Evolutionary conservation across 164 flowering plant species (phyloP).

Genomic region (Aristolochia californica): DNA sequence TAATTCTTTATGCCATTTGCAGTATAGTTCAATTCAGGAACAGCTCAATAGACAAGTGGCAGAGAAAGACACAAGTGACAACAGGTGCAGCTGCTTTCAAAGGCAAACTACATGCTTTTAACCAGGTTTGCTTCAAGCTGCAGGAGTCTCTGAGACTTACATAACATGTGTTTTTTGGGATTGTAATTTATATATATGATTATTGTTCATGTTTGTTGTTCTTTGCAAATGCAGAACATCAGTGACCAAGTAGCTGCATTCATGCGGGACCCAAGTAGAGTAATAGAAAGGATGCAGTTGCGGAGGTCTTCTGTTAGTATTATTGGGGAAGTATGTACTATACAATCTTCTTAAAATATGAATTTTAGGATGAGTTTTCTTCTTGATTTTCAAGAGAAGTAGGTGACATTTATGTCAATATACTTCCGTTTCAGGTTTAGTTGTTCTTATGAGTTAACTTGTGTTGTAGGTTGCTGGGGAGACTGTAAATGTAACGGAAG

Average conservation of each 20-base stretch:
- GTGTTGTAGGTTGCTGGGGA: constrained; percentile 29
- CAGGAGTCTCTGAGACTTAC: constrained; percentile 3
- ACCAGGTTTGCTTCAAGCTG: constrained; percentile 50
- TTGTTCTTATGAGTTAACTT: not conserved
- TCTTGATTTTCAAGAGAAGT: not conserved
- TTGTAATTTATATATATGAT: too few species aligned
- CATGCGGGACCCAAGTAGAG: constrained; percentile 95
- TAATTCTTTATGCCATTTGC: constrained; percentile 7
- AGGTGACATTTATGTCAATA: too few species aligned
- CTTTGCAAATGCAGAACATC: constrained; percentile 40
- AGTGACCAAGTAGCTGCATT: constrained; percentile 83
- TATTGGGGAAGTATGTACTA: constrained; percentile 55
- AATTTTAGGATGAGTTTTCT: not conserved
- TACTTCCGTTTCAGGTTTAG: too few species aligned
- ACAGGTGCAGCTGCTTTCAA: constrained; percentile 86
- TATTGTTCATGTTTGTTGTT: constrained; percentile 6
- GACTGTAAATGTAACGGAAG: constrained; percentile 11
- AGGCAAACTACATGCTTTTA: constrained; percentile 76
- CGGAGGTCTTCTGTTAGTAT: constrained; percentile 49
- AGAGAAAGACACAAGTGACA: constrained; percentile 81
- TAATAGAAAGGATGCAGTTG: constrained; percentile 79
- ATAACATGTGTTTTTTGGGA: not conserved
- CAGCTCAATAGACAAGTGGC: constrained; percentile 89
- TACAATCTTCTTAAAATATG: not conserved
- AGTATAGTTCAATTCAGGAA: constrained; percentile 69